Conservation (phyloP, 352 stramenopile genomes). For the Globisporangium nodosum region DNA sequence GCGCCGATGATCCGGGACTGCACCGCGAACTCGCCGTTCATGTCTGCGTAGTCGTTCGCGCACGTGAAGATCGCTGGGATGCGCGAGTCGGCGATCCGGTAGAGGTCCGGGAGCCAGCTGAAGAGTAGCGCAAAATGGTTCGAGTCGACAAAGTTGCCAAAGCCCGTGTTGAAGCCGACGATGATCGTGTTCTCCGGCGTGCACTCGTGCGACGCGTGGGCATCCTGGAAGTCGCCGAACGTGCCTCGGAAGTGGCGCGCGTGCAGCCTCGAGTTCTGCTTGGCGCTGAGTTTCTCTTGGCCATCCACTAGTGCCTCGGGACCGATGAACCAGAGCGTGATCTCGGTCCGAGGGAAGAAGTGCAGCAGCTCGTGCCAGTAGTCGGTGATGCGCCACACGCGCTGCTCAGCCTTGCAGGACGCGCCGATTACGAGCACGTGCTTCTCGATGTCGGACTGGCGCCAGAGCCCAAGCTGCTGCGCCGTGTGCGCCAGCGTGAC, state of each 20-base stretch:
- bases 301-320: constrained; percentile 33
- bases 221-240: constrained; percentile 41
- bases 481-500: constrained; percentile 51
- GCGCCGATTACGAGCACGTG: constrained; percentile 55
- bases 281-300: constrained; percentile 4
- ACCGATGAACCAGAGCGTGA: constrained; percentile 60
- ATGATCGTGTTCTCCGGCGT: constrained; percentile 40
- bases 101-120: constrained; percentile 67
- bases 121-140: constrained; percentile 44
- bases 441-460: constrained; percentile 1
- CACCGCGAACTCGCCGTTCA: constrained; percentile 75
- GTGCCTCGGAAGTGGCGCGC: constrained; percentile 41
- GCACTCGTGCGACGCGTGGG: constrained; percentile 23
- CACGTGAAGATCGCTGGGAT: constrained; percentile 70
- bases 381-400: constrained; percentile 53
- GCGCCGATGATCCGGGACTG: constrained; percentile 56
- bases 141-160: constrained; percentile 73
- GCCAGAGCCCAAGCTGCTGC: constrained; percentile 25
- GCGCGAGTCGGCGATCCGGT: constrained; percentile 38
- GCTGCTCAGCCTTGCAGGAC: constrained; percentile 66
- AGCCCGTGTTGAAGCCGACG: constrained; percentile 71
- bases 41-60: constrained; percentile 72
- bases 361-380: constrained; percentile 58
- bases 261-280: constrained; percentile 16
- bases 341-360: constrained; percentile 25